Evolutionary conservation across 2,329 filamentous ascomycete genomes (phyloP), one percentile per base, ranked within the genome.

Genomic region (Rhytidhysteron rufulum): DNA sequence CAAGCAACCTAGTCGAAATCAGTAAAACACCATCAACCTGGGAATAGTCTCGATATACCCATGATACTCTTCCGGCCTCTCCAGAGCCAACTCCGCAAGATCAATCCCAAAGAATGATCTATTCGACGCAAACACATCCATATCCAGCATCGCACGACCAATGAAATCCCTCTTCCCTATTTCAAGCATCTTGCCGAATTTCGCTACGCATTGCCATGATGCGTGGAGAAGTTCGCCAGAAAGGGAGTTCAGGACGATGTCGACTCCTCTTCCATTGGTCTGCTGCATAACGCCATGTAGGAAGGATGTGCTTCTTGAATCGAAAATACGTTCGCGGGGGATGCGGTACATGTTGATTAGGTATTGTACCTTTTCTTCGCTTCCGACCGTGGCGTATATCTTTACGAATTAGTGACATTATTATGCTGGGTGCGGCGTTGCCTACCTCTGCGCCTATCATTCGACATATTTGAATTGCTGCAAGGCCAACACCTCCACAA

Each of bases 191-290:
- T 17, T 45, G 4, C 53, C 53, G 27, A 31, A 38, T 19, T 49
- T 40, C 1, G 71, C 71, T 1, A 77, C 55, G 31, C 68, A 72
- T 7, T 60, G 45, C 69, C 68, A 77, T 0, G 65, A 70, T 1
- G 63, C 64, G 15, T 49, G 35, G 2, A 63, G 40, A 5, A 51
- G 31, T 7, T 63, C 55, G 15, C 58, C 59, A 5, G 47, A 36
- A 4, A 63, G 42, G 6, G 53, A 57, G 33, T 63, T 63, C 2
- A 63, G 36, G 3, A 65, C 50, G 1, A 64, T 31, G 43, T 68
- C 65, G 16, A 67, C 60, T 3, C 65, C 65, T 2, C 40, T 29
- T 4, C 55, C 55, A 9, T 50, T 40, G 1, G 63, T 67, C 2
- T 35, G 40, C 2, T 31, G 8, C 40, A 54, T 43, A 8, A 66